Base-by-base conservation (phyloP, 2,329 filamentous ascomycete species). In the Neonectria sp. region DNA sequence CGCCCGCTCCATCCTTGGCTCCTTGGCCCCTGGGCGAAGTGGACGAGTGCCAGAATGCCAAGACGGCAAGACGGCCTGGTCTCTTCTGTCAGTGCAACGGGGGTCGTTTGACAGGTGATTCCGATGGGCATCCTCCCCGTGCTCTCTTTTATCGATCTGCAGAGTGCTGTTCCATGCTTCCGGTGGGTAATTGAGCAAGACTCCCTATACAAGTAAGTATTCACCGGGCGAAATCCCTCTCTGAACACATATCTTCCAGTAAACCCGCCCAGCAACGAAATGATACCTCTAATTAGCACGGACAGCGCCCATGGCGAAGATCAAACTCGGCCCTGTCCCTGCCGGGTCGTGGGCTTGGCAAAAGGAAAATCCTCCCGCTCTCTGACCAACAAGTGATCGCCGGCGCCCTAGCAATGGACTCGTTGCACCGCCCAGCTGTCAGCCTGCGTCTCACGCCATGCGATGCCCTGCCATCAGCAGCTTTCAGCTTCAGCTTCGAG, bases 31-130 rank as follows among this genome's bases (percentile, higher is more conserved):
- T 55, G 53, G 48, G 61, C 46, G 21, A 43, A 25, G 29, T 46
- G 24, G 51, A 43, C 31, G 46, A 31, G 49, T 49, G 56, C 56
- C 35, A 40, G 40, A 40, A 48, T 31, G 63, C 63, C 63, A 65
- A 65, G 63, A 60, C 63, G 63, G 63, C 63, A 65, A 60, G 51
- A 60, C 63, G 63, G 63, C 63, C 45, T 35, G 43, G 33, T 33
- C n/a, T 25, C 49, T 55, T 24, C n/a, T 52, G 29, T 37, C 46
- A 13, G 51, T 53, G 31, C 31, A 21, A 24, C 29, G 31, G n/a
- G n/a, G 7, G 7, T 7, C 15, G 48, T 51, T 31, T 51, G 15
- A 27, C 25, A 8, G 48, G 48, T 31, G 27, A n/a, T 31, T 17
- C 37, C 33, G 24, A 48, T 48, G 46, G 24, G 46, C 24, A 15